Percentiles rank a stretch among this genome's conserved stretches.
Evolutionary conservation across 257 asterid genomes (phyloP).

Genomic region (Penstemon eatonii): DNA sequence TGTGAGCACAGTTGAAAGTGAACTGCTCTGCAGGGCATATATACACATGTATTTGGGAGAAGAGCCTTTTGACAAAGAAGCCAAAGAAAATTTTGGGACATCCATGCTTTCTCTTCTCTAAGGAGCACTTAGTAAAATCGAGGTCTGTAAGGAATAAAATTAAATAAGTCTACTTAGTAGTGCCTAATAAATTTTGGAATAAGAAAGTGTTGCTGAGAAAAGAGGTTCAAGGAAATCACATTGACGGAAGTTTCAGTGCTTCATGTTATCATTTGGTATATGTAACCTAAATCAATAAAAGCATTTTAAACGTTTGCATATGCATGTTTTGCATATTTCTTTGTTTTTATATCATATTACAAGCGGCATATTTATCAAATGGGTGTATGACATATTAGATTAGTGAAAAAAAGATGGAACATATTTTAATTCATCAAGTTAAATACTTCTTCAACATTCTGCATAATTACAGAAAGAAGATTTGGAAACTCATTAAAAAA

Average conservation of each 20-base stretch:
- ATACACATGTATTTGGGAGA: constrained; percentile 67
- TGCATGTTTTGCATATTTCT: constrained; percentile 12
- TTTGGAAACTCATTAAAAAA: constrained; percentile 36
- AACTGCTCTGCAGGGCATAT: constrained; percentile 75
- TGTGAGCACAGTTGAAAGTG: constrained; percentile 65
- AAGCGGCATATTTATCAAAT: neutral
- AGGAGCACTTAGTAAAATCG: constrained; percentile 33
- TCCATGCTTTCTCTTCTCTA: constrained; percentile 54
- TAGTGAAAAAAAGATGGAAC: constrained; percentile 20
- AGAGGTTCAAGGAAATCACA: constrained; percentile 21
- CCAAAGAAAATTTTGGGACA: constrained; percentile 65
- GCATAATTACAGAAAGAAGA: constrained; percentile 30
- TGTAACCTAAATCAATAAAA: constrained; percentile 18
- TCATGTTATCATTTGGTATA: constrained; percentile 24
- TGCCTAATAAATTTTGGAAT: constrained; percentile 39
- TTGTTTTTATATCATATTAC: constrained; percentile 1
- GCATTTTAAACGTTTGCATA: constrained; percentile 13
- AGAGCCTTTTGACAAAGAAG: constrained; percentile 75
- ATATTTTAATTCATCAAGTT: constrained; percentile 22
- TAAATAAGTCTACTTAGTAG: constrained; percentile 27
- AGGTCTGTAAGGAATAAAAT: constrained; percentile 42
- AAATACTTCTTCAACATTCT: constrained; percentile 25
- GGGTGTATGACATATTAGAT: neutral
- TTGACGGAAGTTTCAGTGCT: constrained; percentile 11
- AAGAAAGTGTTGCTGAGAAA: constrained; percentile 28